Conservation (phyloP, 495 filamentous ascomycete genomes). For the Penicillium waksmanii region DNA sequence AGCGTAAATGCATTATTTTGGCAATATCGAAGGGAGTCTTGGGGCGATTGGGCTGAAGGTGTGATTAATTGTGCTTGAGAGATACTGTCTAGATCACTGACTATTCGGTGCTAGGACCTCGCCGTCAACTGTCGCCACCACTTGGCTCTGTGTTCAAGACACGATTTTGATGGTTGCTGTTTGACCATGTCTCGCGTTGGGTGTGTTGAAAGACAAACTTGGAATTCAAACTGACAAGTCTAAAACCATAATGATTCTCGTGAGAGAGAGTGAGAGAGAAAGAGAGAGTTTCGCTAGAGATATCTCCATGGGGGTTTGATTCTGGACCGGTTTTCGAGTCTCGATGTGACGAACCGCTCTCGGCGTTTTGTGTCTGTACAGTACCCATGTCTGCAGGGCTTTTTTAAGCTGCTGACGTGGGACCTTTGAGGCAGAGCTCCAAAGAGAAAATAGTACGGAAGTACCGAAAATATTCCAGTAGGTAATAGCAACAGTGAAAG, state of each 20-base stretch:
- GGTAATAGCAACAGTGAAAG: background rate
- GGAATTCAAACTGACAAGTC: background rate
- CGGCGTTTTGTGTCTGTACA: background rate
- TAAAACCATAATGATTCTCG: background rate
- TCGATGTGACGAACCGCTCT: background rate
- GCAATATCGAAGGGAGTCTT: too few species aligned
- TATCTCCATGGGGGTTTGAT: background rate
- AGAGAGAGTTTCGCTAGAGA: background rate
- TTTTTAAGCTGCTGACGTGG: constrained; percentile 1
- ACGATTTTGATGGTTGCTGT: background rate
- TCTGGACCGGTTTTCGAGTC: background rate
- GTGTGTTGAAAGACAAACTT: background rate
- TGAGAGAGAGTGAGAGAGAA: background rate
- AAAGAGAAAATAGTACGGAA: background rate
- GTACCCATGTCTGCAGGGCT: background rate
- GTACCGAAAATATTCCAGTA: background rate
- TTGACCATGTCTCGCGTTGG: background rate
- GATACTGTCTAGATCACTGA: too few species aligned
- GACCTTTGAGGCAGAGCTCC: background rate
- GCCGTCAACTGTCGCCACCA: too few species aligned
- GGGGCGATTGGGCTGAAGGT: too few species aligned
- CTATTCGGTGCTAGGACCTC: too few species aligned
- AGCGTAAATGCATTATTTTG: too few species aligned
- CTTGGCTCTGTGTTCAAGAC: too few species aligned
- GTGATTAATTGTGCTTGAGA: too few species aligned